A percentile compares a stretch with the other conserved stretches of the same genome.
phyloP scores from a whole-genome alignment of 495 filamentous ascomycete species.

The Sordaria brevicollis region DNA sequence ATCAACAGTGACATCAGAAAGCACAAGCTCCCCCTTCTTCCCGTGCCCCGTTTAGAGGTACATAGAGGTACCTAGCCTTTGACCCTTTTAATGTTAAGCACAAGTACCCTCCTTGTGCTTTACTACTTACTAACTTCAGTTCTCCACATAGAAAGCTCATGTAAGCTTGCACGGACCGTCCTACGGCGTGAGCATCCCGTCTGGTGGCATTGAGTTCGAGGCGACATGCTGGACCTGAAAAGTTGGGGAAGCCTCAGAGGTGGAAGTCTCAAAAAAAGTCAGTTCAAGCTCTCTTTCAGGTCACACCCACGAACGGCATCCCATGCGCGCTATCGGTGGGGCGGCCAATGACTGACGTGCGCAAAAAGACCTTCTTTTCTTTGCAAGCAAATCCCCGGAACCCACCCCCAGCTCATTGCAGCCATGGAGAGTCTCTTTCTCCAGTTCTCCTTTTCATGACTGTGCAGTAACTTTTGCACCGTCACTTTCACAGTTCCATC shows the following conservation, averaged over 20 bases:
- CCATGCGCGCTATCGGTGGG: not conserved
- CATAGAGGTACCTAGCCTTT: too few relatives aligned
- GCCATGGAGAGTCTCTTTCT: conserved; percentile 3
- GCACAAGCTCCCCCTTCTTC: not conserved
- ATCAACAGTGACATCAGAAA: not conserved
- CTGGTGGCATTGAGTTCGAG: too few relatives aligned
- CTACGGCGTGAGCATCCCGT: not conserved
- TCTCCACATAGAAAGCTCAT: not conserved
- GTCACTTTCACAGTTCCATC: not conserved
- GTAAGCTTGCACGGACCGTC: not conserved
- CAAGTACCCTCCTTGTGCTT: not conserved
- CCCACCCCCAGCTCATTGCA: not conserved
- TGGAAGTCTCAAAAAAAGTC: conserved; percentile 1
- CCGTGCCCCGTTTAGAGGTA: not conserved
- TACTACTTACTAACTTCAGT: not conserved
- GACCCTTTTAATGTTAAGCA: not conserved
- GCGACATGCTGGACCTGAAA: not conserved
- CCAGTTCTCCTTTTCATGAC: conserved; percentile 1
- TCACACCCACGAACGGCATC: too few relatives aligned
- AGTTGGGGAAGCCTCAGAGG: not conserved
- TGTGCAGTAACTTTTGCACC: not conserved
- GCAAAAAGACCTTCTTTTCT: conserved; percentile 1
- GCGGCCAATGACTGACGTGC: conserved; percentile 3
- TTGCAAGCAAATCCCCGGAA: not conserved
- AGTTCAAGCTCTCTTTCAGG: not conserved